These are phyloP conservation scores for Dalechampia spathulata DNA, from an alignment of 441 rosid genomes.

Conservation along the genomic window DNA sequence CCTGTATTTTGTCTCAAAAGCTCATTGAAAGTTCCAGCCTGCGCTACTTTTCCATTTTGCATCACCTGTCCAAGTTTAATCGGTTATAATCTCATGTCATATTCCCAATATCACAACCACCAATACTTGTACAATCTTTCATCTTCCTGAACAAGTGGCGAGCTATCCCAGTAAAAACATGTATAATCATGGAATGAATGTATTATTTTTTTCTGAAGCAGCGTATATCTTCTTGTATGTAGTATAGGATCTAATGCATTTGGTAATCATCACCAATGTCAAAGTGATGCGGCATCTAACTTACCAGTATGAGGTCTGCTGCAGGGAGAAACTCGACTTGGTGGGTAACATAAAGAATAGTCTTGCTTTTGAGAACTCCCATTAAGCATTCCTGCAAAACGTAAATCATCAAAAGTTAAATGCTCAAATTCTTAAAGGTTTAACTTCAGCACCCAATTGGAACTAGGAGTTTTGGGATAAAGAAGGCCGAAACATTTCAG, in stretches of 20 bases:
- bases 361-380: conserved; percentile 84
- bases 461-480: too few species aligned
- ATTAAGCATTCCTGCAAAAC: conserved; percentile 73
- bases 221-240: neutral
- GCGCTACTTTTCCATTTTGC: conserved; percentile 86
- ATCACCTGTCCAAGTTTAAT: conserved; percentile 53
- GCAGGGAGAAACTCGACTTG: conserved; percentile 99
- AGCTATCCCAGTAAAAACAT: neutral
- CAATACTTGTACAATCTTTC: neutral
- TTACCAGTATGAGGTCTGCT: conserved; percentile 94
- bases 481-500: neutral
- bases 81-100: neutral
- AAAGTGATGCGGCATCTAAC: conserved; percentile 3
- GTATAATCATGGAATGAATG: neutral
- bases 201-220: neutral
- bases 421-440: neutral
- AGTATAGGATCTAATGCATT: neutral
- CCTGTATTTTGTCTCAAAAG: conserved; percentile 76
- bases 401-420: neutral
- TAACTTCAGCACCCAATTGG: neutral
- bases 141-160: too few species aligned
- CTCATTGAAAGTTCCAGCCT: conserved; percentile 79
- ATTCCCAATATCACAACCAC: neutral
- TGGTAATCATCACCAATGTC: neutral
- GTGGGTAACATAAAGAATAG: conserved; percentile 86